A percentile compares a stretch with the other conserved stretches of the same genome.
phyloP scores from a whole-genome alignment of 2,329 filamentous ascomycete species.

The Lithohypha guttulata region DNA sequence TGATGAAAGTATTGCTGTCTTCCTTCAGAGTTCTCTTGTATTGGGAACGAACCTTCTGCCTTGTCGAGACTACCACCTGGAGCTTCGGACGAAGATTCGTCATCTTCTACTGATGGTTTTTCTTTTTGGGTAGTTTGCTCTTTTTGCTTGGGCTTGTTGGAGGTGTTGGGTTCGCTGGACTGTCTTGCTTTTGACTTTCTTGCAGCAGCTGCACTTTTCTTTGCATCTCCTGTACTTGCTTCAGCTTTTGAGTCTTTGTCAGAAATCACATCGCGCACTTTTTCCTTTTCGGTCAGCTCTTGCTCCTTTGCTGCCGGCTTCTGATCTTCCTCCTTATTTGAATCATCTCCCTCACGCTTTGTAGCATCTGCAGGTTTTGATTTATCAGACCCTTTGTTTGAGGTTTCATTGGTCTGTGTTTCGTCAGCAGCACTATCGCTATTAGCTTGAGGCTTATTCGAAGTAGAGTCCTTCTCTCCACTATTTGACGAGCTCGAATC shows the following conservation, averaged over 20 bases:
- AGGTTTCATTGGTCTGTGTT: too few species aligned
- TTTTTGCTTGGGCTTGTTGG: neutral
- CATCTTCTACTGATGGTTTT: slow-evolving; percentile 2
- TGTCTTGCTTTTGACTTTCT: slow-evolving; percentile 6
- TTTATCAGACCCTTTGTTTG: too few species aligned
- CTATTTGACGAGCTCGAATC: too few species aligned
- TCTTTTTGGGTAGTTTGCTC: too few species aligned
- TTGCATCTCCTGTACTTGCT: slow-evolving; percentile 5
- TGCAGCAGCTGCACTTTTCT: slow-evolving; percentile 1
- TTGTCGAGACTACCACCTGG: neutral
- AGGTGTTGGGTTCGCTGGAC: neutral
- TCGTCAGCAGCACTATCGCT: too few species aligned
- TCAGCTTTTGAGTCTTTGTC: slow-evolving; percentile 5
- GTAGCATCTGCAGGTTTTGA: neutral
- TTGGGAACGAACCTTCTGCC: neutral
- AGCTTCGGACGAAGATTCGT: neutral
- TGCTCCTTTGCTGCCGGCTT: slow-evolving; percentile 1
- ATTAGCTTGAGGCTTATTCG: too few species aligned
- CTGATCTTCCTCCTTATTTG: slow-evolving; percentile 7
- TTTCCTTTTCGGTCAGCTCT: slow-evolving; percentile 1
- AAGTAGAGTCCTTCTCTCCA: too few species aligned
- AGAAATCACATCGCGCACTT: slow-evolving; percentile 7
- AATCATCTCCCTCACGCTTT: neutral
- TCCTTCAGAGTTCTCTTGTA: neutral
- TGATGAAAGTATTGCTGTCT: neutral